Evolutionary conservation across 176 grass and related monocot genomes (phyloP), one percentile per base, ranked within the genome.

Genomic region (Puccinellia tenuiflora): DNA sequence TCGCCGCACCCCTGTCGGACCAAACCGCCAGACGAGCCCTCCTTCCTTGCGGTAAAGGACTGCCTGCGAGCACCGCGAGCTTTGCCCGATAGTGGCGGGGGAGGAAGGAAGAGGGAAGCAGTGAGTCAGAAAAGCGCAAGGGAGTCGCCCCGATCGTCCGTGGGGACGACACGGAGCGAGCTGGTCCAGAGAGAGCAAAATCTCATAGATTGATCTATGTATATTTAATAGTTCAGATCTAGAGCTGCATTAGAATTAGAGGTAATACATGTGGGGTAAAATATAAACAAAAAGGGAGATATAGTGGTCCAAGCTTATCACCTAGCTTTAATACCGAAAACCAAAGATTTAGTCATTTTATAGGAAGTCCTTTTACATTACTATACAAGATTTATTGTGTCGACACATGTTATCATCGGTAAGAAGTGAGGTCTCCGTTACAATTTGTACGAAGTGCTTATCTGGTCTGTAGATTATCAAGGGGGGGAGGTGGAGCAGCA

Each of bases 141-240:
- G n/a, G n/a, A n/a, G n/a, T n/a, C n/a, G n/a, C n/a, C n/a, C n/a
- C n/a, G n/a, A n/a, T n/a, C n/a, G n/a, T n/a, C n/a, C n/a, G n/a
- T n/a, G n/a, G n/a, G n/a, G n/a, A n/a, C n/a, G n/a, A n/a, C n/a
- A n/a, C n/a, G n/a, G n/a, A n/a, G n/a, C n/a, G n/a, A n/a, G n/a
- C n/a, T n/a, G n/a, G n/a, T n/a, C n/a, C n/a, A n/a, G n/a, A n/a
- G 21, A 54, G 77, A 83, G 64, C 63, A 71, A 81, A 40, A 83
- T 38, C 62, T 29, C 63, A 72, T n/a, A 70, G 22, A 37, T 4
- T 72, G 40, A 53, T 21, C 53, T 37, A 21, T 29, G 50, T 75
- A n/a, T 54, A 54, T 54, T 54, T 54, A 48, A 39, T 33, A 81
- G 39, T 57, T 77, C 72, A 87, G 61, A 63, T 77, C 80, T 72